Percentiles rank a stretch among this genome's conserved stretches.
Conservation (phyloP, 2,329 filamentous ascomycete genomes). For the Aspergillus nomiae region DNA sequence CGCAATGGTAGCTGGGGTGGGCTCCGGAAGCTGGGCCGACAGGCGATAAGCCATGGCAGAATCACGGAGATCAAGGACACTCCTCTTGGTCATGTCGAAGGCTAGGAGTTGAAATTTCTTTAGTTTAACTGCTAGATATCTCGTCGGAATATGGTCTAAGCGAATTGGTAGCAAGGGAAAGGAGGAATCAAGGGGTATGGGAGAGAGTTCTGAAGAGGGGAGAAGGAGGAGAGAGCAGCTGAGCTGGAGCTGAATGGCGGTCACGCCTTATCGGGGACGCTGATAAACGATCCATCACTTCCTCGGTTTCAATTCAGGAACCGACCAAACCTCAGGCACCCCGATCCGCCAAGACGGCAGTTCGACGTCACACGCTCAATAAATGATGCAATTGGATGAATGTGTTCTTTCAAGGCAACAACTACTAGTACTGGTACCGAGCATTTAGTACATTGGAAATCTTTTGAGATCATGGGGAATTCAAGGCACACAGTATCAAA, state of each 20-base stretch:
- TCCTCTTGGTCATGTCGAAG: slow-evolving; percentile 36
- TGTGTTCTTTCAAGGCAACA: no score
- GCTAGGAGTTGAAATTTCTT: neutral
- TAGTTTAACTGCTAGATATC: neutral
- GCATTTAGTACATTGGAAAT: no score
- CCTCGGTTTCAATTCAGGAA: neutral
- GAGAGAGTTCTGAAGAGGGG: neutral
- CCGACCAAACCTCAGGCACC: neutral
- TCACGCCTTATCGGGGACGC: slow-evolving; percentile 2
- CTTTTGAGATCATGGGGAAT: no score
- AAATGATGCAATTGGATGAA: neutral
- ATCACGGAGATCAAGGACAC: slow-evolving; percentile 28
- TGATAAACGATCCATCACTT: neutral
- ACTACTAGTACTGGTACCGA: no score
- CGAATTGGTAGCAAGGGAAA: neutral
- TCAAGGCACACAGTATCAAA: no score
- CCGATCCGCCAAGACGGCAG: neutral
- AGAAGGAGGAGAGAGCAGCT: slow-evolving; percentile 2
- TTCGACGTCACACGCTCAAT: neutral
- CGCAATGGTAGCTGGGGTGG: slow-evolving; percentile 17
- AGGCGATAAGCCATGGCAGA: slow-evolving; percentile 34
- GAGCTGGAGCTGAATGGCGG: neutral
- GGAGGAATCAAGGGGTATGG: neutral
- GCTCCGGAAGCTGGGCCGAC: slow-evolving; percentile 29
- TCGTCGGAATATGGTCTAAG: neutral